Percentiles rank a stretch among this genome's conserved stretches.
Conservation (phyloP, 345 rosid genomes). For the Ceriops zippeliana region DNA sequence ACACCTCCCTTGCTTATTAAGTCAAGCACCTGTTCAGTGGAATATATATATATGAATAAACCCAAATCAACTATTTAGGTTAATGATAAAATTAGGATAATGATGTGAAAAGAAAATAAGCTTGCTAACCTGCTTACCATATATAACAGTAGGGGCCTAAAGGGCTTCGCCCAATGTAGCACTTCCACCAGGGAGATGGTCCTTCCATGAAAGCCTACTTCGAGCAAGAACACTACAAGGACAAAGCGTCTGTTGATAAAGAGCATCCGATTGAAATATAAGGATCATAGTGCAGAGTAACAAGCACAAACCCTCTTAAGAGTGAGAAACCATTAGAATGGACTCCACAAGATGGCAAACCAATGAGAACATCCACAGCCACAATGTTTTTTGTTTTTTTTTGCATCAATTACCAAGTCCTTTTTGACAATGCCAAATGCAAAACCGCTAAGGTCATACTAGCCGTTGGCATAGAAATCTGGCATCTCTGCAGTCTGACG, state of each 20-base stretch:
- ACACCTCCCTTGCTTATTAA: slow-evolving; percentile 75
- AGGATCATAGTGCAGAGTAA: no score
- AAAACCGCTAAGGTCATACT: slow-evolving; percentile 91
- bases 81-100: not conserved
- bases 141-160: slow-evolving; percentile 87
- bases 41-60: not conserved
- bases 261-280: no score
- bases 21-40: slow-evolving; percentile 57
- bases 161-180: slow-evolving; percentile 70
- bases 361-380: slow-evolving; percentile 75
- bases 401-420: slow-evolving; percentile 64
- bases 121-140: slow-evolving; percentile 69
- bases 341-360: slow-evolving; percentile 88
- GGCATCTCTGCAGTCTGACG: slow-evolving; percentile 97
- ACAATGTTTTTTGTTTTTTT: slow-evolving; percentile 46
- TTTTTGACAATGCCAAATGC: slow-evolving; percentile 86
- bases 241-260: no score
- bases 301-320: slow-evolving; percentile 55
- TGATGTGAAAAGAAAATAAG: not conserved
- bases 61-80: not conserved
- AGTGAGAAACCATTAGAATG: slow-evolving; percentile 96
- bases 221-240: slow-evolving; percentile 57
- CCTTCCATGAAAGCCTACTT: slow-evolving; percentile 62
- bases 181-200: slow-evolving; percentile 66
- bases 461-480: slow-evolving; percentile 70